These are phyloP conservation scores for Neofusicoccum umdonicola DNA, from an alignment of 2,329 filamentous ascomycete genomes.

Conservation along the genomic window DNA sequence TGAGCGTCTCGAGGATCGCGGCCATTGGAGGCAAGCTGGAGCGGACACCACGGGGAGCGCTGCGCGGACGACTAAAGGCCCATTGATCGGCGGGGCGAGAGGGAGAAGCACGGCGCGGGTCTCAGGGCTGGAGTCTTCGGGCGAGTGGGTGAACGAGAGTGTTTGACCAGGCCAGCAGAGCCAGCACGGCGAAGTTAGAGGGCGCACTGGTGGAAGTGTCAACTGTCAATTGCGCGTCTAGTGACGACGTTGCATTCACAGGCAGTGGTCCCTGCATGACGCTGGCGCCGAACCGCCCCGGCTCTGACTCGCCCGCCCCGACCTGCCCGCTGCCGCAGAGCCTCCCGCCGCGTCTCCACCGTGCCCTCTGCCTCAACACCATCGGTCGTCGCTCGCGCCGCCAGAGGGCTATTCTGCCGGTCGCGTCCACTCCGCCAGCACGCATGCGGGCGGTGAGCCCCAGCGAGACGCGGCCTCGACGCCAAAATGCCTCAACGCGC, in stretches of 20 bases:
- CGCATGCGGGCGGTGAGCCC: background rate
- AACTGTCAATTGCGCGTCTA: slow-evolving; percentile 12
- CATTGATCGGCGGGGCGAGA: slow-evolving; percentile 13
- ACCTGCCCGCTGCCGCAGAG: slow-evolving; percentile 8
- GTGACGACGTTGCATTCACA: slow-evolving; percentile 15
- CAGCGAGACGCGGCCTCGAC: background rate
- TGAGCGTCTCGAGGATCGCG: slow-evolving; percentile 1
- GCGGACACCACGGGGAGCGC: slow-evolving; percentile 9
- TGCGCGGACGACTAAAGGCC: background rate
- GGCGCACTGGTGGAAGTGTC: background rate
- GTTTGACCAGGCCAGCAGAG: background rate
- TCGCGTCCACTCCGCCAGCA: background rate
- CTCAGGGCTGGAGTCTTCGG: background rate
- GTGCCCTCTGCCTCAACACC: background rate
- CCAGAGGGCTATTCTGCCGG: background rate
- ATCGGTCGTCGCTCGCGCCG: background rate
- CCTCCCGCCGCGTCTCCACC: slow-evolving; percentile 1
- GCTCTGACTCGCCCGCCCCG: background rate
- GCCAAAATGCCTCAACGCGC: background rate
- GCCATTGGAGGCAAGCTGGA: background rate
- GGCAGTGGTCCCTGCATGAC: slow-evolving; percentile 12
- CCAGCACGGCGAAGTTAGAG: background rate
- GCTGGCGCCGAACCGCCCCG: background rate
- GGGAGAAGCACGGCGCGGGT: background rate
- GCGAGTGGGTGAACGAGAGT: background rate